Conservation (phyloP, 768 basidiomycete species). For the Calocybe cyanea region DNA sequence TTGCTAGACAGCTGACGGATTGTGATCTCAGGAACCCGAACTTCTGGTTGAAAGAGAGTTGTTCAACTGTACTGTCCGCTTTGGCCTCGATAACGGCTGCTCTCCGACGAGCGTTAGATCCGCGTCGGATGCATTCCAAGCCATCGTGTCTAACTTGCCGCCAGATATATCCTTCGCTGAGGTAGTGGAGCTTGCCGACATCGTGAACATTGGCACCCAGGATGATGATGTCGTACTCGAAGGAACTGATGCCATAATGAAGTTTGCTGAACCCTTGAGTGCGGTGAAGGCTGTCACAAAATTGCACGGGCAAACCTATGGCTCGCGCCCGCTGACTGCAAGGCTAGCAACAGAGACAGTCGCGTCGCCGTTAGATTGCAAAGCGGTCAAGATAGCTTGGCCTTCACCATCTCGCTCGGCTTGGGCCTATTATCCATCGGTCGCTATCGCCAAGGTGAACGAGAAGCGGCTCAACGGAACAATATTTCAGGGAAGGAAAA, state of each 20-base stretch:
- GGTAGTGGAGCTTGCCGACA: slow-evolving; percentile 25
- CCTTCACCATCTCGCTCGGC: slow-evolving; percentile 37
- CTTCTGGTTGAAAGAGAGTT: slow-evolving; percentile 17
- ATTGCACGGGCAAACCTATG: slow-evolving; percentile 28
- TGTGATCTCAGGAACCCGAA: slow-evolving; percentile 1
- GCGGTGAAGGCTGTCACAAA: slow-evolving; percentile 30
- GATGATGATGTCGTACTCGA: slow-evolving; percentile 21
- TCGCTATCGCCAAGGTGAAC: slow-evolving; percentile 39
- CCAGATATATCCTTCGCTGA: slow-evolving; percentile 23
- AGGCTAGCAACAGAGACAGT: slow-evolving; percentile 18
- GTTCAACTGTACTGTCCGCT: slow-evolving; percentile 25
- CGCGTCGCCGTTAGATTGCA: slow-evolving; percentile 15
- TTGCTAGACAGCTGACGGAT: neutral
- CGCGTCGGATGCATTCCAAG: slow-evolving; percentile 28
- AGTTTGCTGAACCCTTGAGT: slow-evolving; percentile 24
- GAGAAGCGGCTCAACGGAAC: slow-evolving; percentile 35
- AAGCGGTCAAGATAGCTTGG: slow-evolving; percentile 41
- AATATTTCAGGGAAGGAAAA: slow-evolving; percentile 33
- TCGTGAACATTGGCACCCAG: slow-evolving; percentile 26
- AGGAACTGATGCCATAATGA: slow-evolving; percentile 16
- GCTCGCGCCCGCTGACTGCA: slow-evolving; percentile 22
- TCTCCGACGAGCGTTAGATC: slow-evolving; percentile 27
- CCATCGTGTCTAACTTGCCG: slow-evolving; percentile 41
- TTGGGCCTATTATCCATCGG: slow-evolving; percentile 43
- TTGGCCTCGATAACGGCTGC: slow-evolving; percentile 28